Conservation (phyloP, 2,329 filamentous ascomycete genomes). For the Penicillium sp. region DNA sequence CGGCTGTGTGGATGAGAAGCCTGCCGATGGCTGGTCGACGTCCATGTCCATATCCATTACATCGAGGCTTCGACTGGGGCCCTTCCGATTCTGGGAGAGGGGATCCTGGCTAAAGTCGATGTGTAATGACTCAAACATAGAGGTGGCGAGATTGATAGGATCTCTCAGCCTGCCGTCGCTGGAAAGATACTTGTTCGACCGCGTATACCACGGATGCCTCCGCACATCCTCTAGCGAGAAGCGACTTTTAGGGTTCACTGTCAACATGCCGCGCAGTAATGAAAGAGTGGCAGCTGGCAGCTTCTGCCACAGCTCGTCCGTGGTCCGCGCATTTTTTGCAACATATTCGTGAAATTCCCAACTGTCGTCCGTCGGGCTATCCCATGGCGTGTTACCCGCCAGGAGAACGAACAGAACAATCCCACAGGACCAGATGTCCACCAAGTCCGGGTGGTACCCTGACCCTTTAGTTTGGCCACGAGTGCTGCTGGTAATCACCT, state of each 20-base stretch:
- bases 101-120: slow-evolving; percentile 77
- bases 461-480: slow-evolving; percentile 45
- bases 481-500: slow-evolving; percentile 61
- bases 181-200: slow-evolving; percentile 70
- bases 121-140: slow-evolving; percentile 84
- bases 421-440: slow-evolving; percentile 95
- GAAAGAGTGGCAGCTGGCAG: slow-evolving; percentile 71
- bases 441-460: slow-evolving; percentile 62
- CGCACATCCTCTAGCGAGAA: slow-evolving; percentile 85
- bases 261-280: slow-evolving; percentile 88
- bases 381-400: slow-evolving; percentile 96
- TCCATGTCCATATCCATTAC: slow-evolving; percentile 60
- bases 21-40: slow-evolving; percentile 38
- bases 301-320: slow-evolving; percentile 78
- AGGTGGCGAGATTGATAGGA: slow-evolving; percentile 78
- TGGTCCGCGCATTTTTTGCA: slow-evolving; percentile 70
- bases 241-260: slow-evolving; percentile 64
- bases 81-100: slow-evolving; percentile 43
- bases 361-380: slow-evolving; percentile 77
- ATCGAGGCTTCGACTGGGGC: slow-evolving; percentile 42
- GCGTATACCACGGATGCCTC: slow-evolving; percentile 90
- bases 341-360: slow-evolving; percentile 91
- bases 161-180: slow-evolving; percentile 70
- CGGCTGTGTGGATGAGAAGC: slow-evolving; percentile 77
- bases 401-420: slow-evolving; percentile 95